phyloP scores from a whole-genome alignment of 495 filamentous ascomycete species.

The Chaetomidium leptoderma region DNA sequence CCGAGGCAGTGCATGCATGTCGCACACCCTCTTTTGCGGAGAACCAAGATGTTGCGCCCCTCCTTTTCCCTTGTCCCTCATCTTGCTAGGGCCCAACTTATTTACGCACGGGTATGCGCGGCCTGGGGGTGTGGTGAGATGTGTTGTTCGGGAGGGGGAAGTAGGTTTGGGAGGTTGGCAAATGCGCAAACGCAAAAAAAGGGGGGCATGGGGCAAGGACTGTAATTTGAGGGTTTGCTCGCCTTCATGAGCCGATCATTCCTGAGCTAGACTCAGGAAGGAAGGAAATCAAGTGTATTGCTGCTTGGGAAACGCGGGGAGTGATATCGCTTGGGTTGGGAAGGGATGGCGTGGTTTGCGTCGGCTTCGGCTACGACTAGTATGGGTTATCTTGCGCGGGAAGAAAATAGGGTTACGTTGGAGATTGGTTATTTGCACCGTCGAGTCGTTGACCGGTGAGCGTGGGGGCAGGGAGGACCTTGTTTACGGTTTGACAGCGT shows the following conservation, averaged over 20 bases:
- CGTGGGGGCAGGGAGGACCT: too few relatives aligned
- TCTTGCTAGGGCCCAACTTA: not conserved
- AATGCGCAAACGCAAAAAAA: not conserved
- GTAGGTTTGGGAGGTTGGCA: too few relatives aligned
- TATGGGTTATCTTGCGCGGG: not conserved
- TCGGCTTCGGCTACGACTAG: conserved; percentile 10
- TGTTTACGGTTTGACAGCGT: too few relatives aligned
- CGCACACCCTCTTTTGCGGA: not conserved
- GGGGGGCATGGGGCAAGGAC: too few relatives aligned
- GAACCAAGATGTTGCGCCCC: not conserved
- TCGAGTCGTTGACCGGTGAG: not conserved
- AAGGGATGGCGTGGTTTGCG: conserved; percentile 11
- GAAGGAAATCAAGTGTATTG: conserved; percentile 16
- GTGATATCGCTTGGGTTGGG: conserved; percentile 4
- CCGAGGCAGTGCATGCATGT: conserved; percentile 1
- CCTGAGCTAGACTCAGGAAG: conserved; percentile 23
- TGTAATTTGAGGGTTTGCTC: too few relatives aligned
- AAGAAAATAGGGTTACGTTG: not conserved
- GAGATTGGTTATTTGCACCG: not conserved
- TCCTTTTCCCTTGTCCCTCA: not conserved
- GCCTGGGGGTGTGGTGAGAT: too few relatives aligned
- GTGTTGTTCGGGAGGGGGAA: not conserved
- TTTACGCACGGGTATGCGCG: not conserved
- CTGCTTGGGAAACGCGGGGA: conserved; percentile 9
- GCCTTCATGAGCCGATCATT: conserved; percentile 14